A percentile compares a stretch with the other conserved stretches of the same genome.
Conservation (phyloP, 768 basidiomycete genomes). For the Boletus sensibilis region DNA sequence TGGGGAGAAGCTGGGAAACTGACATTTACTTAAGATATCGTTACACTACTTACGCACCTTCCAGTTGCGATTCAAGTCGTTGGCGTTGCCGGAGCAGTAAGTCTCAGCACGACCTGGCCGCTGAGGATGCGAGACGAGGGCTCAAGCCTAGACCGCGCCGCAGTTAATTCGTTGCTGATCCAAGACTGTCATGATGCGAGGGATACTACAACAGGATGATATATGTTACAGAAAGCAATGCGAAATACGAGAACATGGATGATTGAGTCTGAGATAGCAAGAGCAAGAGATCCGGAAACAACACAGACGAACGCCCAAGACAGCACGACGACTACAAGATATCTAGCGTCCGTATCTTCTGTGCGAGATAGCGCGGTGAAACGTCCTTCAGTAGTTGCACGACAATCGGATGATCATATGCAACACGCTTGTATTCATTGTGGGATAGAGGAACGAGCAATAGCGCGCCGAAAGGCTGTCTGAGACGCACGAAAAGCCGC, state of each 20-base stretch:
- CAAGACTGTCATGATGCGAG: too few species aligned
- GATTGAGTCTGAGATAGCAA: background rate
- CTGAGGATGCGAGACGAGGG: too few species aligned
- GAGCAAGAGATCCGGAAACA: background rate
- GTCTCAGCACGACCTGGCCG: too few species aligned
- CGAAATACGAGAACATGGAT: background rate
- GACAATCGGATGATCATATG: background rate
- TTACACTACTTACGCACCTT: too few species aligned
- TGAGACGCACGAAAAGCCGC: background rate
- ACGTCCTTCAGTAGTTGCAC: background rate
- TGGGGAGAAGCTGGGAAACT: too few species aligned
- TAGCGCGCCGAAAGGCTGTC: background rate
- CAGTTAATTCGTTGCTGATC: too few species aligned
- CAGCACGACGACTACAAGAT: background rate
- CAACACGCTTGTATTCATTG: background rate
- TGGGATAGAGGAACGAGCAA: background rate
- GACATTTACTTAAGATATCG: too few species aligned
- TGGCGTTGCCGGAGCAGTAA: too few species aligned
- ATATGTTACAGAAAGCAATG: background rate
- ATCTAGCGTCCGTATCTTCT: background rate
- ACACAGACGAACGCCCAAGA: background rate
- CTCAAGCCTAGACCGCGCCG: too few species aligned
- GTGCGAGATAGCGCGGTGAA: background rate
- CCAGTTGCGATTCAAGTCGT: too few species aligned
- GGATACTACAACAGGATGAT: background rate